Conservation (phyloP, 75 land plant genomes). For the Pinus tabuliformis region DNA sequence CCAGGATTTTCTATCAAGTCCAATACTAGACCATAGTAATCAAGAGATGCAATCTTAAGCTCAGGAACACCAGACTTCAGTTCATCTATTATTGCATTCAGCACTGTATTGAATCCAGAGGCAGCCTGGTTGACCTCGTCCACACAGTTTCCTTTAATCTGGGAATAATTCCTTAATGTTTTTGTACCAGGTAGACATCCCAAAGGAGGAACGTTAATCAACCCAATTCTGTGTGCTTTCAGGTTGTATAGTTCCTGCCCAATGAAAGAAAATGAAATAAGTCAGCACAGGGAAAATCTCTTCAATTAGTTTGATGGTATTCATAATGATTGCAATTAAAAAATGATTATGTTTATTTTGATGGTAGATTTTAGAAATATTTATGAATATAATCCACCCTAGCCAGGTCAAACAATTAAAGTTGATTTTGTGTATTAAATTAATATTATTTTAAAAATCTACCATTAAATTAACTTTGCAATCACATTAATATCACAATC, state of each 20-base stretch:
- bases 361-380: too few species aligned
- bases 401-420: too few species aligned
- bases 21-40: neutral
- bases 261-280: too few species aligned
- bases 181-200: constrained; percentile 7
- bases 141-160: neutral
- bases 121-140: neutral
- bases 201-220: constrained; percentile 7
- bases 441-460: too few species aligned
- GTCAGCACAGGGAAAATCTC: too few species aligned
- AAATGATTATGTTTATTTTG: too few species aligned
- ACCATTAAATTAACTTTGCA: too few species aligned
- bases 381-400: too few species aligned
- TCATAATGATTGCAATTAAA: too few species aligned
- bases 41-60: neutral
- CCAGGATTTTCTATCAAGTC: neutral
- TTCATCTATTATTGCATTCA: neutral
- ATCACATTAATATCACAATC: too few species aligned
- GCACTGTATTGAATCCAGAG: neutral
- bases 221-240: neutral
- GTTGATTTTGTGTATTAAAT: too few species aligned
- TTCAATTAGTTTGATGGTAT: too few species aligned
- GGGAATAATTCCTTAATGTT: neutral
- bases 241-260: neutral
- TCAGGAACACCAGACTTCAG: neutral